Percentiles rank a stretch among this genome's conserved stretches.
These are phyloP conservation scores for Yamadazyma sp. DNA, from an alignment of 1,139 yeast species.

Conservation along the genomic window DNA sequence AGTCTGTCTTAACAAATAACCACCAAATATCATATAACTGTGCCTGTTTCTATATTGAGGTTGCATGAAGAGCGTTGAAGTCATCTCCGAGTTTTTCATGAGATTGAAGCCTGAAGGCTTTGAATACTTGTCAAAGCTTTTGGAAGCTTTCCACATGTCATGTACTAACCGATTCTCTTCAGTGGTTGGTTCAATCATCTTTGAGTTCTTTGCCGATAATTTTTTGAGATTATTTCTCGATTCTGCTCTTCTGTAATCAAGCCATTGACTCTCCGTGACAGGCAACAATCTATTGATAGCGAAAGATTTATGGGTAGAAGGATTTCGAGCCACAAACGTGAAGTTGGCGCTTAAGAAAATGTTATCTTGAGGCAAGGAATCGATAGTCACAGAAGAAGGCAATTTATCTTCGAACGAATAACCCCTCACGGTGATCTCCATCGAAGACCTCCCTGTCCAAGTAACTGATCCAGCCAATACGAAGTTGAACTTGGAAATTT, in stretches of 20 bases:
- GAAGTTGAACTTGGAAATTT: constrained; percentile 71
- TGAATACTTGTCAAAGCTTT: constrained; percentile 32
- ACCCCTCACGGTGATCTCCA: constrained; percentile 93
- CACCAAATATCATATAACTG: constrained; percentile 92
- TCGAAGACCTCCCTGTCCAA: constrained; percentile 92
- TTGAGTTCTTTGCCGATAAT: constrained; percentile 64
- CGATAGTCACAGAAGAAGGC: constrained; percentile 42
- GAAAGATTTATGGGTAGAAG: constrained; percentile 81
- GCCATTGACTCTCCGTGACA: constrained; percentile 69
- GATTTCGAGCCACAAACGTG: constrained; percentile 94
- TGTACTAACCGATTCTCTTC: constrained; percentile 75
- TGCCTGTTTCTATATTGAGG: constrained; percentile 95
- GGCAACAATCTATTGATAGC: constrained; percentile 83
- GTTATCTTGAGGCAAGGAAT: constrained; percentile 46
- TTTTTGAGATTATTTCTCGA: constrained; percentile 85
- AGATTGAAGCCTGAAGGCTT: constrained; percentile 47
- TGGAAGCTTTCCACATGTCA: constrained; percentile 69
- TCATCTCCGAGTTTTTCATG: constrained; percentile 70
- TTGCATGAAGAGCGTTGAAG: constrained; percentile 86
- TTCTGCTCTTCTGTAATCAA: constrained; percentile 85
- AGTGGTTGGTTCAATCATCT: constrained; percentile 66
- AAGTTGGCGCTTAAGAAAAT: constrained; percentile 81
- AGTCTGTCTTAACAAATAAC: constrained; percentile 85
- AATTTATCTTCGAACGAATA: constrained; percentile 62
- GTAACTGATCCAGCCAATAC: constrained; percentile 84